Evolutionary conservation across 768 basidiomycete species (phyloP), one percentile per base, ranked within the genome.

Genomic region (Tricholoma terreum): DNA sequence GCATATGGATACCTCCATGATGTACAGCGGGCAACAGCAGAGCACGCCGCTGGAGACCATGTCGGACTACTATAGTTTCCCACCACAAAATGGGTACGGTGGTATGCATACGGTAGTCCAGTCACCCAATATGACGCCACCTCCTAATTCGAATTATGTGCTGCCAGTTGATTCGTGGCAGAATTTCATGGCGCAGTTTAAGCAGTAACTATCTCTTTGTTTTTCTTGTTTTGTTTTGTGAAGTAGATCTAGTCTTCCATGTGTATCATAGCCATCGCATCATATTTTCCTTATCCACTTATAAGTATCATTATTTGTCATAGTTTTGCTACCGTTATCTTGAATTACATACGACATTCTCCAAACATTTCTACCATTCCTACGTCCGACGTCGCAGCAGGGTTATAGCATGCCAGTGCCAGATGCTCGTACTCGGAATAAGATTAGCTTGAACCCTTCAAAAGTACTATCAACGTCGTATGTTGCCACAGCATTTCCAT

Each of bases 351-450:
- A 24, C 11, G 22, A 24, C 43, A 45, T 40, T 40, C 15, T 12
- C 30, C 46, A n/a, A 27, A 48, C 31, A 33, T 33, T 31, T 15
- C 8, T 31, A 17, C 30, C 6, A 48, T 8, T 45, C 43, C 15
- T 27, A n/a, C 8, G 15, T 49, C 22, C 46, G n/a, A 49, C 30
- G 27, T 31, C 15, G 27, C 42, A 43, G 14, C 1, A 10, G 27
- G n/a, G n/a, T 27, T 30, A 48, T 61, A 74, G 70, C 61, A 85
- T 85, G 85, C 78, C 84, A 71, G 81, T 73, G 55, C 84, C 84
- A 67, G 85, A 86, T 81, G 85, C 84, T 61, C 80, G 81, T 67
- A 85, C 83, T 56, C 80, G 85, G 62, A 82, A 75, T 63, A 86
- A 82, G 75, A 84, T 86, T 50, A 82, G 81, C 63, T 67, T 87